phyloP scores from a whole-genome alignment of 2,329 filamentous ascomycete genomes.

The Bretziella fagacearum region DNA sequence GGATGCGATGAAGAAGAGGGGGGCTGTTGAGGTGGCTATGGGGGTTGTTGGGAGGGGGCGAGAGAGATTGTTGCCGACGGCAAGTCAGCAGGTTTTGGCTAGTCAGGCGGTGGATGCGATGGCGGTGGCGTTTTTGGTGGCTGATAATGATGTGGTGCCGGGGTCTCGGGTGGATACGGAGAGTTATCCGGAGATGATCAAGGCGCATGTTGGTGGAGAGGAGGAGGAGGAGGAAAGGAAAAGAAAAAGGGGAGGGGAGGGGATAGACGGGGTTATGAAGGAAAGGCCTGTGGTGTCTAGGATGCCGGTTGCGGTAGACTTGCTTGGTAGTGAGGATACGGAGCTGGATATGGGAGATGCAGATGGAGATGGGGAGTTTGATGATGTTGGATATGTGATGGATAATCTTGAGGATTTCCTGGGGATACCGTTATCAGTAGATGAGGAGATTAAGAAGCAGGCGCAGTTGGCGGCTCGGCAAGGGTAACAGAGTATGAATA shows the following conservation, averaged over 20 bases:
- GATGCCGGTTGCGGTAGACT: not conserved
- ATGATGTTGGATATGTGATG: constrained; percentile 29
- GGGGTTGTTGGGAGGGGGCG: not conserved
- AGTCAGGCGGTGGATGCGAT: constrained; percentile 30
- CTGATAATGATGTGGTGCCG: constrained; percentile 21
- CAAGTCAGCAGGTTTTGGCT: constrained; percentile 25
- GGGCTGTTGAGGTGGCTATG: not conserved
- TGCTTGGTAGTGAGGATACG: not conserved
- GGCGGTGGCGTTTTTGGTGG: constrained; percentile 32
- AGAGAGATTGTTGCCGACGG: constrained; percentile 24
- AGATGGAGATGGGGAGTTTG: constrained; percentile 22
- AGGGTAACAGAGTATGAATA: not conserved
- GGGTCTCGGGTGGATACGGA: constrained; percentile 11
- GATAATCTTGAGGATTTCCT: constrained; percentile 31
- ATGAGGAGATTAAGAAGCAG: constrained; percentile 18
- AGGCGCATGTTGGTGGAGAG: constrained; percentile 9
- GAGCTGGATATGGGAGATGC: constrained; percentile 9
- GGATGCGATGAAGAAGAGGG: constrained; percentile 6
- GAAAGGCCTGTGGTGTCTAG: not conserved
- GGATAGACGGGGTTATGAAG: not conserved
- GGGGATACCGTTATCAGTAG: constrained; percentile 22
- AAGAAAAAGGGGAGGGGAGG: not conserved
- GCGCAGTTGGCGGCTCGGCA: constrained; percentile 7
- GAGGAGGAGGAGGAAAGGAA: constrained; percentile 2
- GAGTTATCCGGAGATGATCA: constrained; percentile 8